Evolutionary conservation across 129 eudicot genomes (phyloP).

Genomic region (Pulicaria dysenterica): DNA sequence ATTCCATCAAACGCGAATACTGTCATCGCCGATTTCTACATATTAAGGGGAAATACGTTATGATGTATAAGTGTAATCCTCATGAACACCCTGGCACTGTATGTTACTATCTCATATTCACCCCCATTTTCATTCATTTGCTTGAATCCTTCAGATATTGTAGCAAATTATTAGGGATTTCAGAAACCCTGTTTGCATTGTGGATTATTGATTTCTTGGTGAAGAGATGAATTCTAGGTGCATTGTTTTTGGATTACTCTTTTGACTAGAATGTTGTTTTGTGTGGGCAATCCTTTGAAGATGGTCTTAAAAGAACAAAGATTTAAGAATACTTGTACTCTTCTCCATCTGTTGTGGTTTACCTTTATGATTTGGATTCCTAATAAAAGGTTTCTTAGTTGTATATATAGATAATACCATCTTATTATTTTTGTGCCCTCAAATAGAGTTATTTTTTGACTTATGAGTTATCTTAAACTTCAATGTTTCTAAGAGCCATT

Average conservation of each 20-base stretch:
- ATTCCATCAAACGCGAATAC: conserved; percentile 65
- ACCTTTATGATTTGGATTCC: background rate
- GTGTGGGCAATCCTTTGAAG: background rate
- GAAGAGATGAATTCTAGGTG: background rate
- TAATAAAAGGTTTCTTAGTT: background rate
- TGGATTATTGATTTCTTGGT: background rate
- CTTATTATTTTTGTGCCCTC: background rate
- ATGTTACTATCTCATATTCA: conserved; percentile 24
- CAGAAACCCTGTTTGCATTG: conserved; percentile 2
- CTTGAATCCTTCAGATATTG: background rate
- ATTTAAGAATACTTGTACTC: background rate
- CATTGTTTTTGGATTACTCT: background rate
- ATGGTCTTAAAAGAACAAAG: background rate
- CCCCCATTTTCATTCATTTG: background rate
- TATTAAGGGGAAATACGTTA: conserved; percentile 63
- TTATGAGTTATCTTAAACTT: background rate
- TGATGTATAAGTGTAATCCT: conserved; percentile 87
- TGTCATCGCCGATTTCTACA: conserved; percentile 63
- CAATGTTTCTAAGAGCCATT: background rate
- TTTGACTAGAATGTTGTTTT: background rate
- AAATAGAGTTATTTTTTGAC: background rate
- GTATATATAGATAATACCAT: no score
- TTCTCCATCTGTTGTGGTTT: background rate
- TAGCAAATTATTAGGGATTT: conserved; percentile 2
- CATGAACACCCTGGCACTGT: conserved; percentile 63